Base-by-base conservation (phyloP, 495 filamentous ascomycete species). In the Penicillium longicatenatum region DNA sequence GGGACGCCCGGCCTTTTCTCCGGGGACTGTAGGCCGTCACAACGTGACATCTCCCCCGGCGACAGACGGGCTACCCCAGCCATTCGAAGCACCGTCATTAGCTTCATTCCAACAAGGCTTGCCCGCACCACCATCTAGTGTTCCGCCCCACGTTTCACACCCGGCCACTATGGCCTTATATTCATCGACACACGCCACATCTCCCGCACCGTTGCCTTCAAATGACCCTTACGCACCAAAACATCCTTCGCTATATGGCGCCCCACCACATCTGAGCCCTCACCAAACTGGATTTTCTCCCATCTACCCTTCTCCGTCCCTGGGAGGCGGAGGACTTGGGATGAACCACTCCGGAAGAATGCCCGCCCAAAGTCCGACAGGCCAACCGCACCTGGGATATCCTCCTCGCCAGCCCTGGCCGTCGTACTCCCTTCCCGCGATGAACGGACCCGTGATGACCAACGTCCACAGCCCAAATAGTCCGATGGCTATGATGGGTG, bases 361-460 rank as follows among this genome's bases (percentile, higher is more conserved):
- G 60, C 81, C 84, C 84, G 21, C 72, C 74, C 50, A 83, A 79
- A 48, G 68, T 72, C 42, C 79, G 79, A 29, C 75, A 10, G 73
- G 78, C 21, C 79, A 86, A 60, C 76, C 79, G 30, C 69, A 79
- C 1, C 67, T 78, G 20, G 65, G 66, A 44, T 81, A 73, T 37
- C 71, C 71, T 19, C 77, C 71, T 17, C 77, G 77, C 6, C 79
- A 82, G 55, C 78, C 83, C 5, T 84, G 83, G 67, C 71, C 78
- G 11, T 78, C 75, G 3, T 88, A 87, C 61, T 76, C 75, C 24
- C 72, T 84, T 0, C 84, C 83, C 24, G 82, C 75, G 37, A 82
- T 88, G 79, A 73, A 75, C 7, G 89, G 88, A 0, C 86, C 91
- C 0, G 86, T 97, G 12, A 83, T 92, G 77, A 87, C 89, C 42